Evolutionary conservation across 306 rosid genomes (phyloP).

Genomic region (Alnus glutinosa): DNA sequence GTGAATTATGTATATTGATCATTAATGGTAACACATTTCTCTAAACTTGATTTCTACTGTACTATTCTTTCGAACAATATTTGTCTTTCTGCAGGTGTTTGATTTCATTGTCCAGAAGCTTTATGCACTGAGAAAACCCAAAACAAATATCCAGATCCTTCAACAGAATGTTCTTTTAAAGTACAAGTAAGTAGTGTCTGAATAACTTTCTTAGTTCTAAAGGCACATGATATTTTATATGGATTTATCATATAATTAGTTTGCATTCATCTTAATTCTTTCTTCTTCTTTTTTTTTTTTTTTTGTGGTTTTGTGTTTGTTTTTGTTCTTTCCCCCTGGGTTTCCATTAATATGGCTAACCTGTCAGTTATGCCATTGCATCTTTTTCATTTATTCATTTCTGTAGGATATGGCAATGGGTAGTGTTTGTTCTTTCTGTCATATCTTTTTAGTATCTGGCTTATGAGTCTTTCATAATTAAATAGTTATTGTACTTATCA

Average conservation of each 20-base stretch:
- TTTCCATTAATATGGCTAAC: neutral
- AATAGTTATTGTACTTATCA: neutral
- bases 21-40: neutral
- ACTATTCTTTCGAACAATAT: constrained; percentile 11
- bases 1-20: neutral
- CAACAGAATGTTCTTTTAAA: constrained; percentile 94
- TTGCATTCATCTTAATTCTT: neutral
- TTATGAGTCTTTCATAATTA: neutral
- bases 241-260: neutral
- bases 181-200: constrained; percentile 74
- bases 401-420: neutral
- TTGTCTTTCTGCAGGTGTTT: constrained; percentile 64
- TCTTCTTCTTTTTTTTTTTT: neutral
- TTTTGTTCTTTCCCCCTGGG: neutral
- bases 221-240: neutral
- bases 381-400: neutral
- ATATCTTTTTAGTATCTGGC: neutral
- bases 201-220: neutral
- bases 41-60: neutral
- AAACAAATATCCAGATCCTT: constrained; percentile 97
- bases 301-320: neutral
- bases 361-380: neutral
- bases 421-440: neutral
- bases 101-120: constrained; percentile 98
- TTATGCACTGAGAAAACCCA: constrained; percentile 89